A percentile compares a stretch with the other conserved stretches of the same genome.
phyloP scores from a whole-genome alignment of 192 early-diverging fungal species.

The Umbelopsis isabellina region DNA sequence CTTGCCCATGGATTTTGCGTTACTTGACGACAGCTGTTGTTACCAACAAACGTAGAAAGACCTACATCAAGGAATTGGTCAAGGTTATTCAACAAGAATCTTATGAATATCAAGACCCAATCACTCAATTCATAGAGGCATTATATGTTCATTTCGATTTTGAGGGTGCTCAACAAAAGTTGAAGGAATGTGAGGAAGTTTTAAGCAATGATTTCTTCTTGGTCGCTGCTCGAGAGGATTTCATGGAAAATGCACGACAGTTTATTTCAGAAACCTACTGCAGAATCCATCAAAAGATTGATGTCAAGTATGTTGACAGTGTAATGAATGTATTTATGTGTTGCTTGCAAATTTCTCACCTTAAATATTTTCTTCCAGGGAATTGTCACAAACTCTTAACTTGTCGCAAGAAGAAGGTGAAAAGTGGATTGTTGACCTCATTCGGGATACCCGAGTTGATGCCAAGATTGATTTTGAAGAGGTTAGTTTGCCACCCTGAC shows the following conservation, averaged over 20 bases:
- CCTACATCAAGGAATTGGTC: slow-evolving; percentile 86
- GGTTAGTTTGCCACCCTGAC: slow-evolving; percentile 36
- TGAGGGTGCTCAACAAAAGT: slow-evolving; percentile 84
- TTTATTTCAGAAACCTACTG: slow-evolving; percentile 98
- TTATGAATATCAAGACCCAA: slow-evolving; percentile 85
- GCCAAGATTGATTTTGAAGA: slow-evolving; percentile 96
- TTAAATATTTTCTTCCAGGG: slow-evolving; percentile 34
- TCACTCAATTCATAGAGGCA: slow-evolving; percentile 92
- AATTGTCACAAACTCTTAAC: slow-evolving; percentile 81
- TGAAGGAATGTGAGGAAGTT: slow-evolving; percentile 87
- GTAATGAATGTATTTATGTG: background rate
- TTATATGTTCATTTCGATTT: slow-evolving; percentile 96
- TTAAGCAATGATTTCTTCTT: slow-evolving; percentile 92
- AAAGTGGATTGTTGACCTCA: slow-evolving; percentile 98
- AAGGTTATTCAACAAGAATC: slow-evolving; percentile 87
- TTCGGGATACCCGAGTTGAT: slow-evolving; percentile 93
- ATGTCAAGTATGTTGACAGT: slow-evolving; percentile 59
- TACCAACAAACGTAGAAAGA: slow-evolving; percentile 87
- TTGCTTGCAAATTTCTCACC: background rate
- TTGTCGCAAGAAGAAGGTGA: slow-evolving; percentile 90
- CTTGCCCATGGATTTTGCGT: slow-evolving; percentile 95
- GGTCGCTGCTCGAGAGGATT: slow-evolving; percentile 85
- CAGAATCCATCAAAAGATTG: slow-evolving; percentile 95
- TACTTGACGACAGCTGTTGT: slow-evolving; percentile 92
- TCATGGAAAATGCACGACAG: slow-evolving; percentile 91